Conservation (phyloP, 2,329 filamentous ascomycete species). For the Stachybotrys chartarum region DNA sequence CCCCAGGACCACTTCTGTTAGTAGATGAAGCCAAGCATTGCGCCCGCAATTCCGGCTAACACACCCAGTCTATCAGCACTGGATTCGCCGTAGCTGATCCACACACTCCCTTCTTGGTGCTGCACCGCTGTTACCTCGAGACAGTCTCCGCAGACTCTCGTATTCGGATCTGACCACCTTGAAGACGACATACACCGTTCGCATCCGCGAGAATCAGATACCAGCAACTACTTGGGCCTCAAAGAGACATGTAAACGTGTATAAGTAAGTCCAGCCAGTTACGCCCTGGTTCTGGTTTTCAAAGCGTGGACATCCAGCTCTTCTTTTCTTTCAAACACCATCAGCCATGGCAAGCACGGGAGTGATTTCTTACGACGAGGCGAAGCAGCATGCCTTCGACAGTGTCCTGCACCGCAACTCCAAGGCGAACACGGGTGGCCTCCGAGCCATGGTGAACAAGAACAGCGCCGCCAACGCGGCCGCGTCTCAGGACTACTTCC, state of each 20-base stretch:
- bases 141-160: not conserved
- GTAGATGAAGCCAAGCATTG: too few species aligned
- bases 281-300: not conserved
- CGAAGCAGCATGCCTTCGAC: slow-evolving; percentile 78
- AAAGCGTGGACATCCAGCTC: not conserved
- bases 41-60: too few species aligned
- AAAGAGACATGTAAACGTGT: not conserved
- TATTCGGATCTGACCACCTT: not conserved
- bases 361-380: slow-evolving; percentile 71
- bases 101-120: not conserved
- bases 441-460: slow-evolving; percentile 76
- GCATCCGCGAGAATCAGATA: not conserved
- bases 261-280: not conserved
- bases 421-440: slow-evolving; percentile 56
- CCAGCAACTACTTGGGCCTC: too few species aligned
- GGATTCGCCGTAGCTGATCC: not conserved
- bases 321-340: not conserved
- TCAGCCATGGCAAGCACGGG: slow-evolving; percentile 17
- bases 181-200: not conserved
- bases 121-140: not conserved
- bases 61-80: not conserved
- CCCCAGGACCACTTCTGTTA: too few species aligned
- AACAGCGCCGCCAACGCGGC: slow-evolving; percentile 63
- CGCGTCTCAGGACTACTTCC: slow-evolving; percentile 80
- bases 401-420: slow-evolving; percentile 69